phyloP scores from a whole-genome alignment of 1,284 basidiomycete genomes.

The Golubevia sp. region DNA sequence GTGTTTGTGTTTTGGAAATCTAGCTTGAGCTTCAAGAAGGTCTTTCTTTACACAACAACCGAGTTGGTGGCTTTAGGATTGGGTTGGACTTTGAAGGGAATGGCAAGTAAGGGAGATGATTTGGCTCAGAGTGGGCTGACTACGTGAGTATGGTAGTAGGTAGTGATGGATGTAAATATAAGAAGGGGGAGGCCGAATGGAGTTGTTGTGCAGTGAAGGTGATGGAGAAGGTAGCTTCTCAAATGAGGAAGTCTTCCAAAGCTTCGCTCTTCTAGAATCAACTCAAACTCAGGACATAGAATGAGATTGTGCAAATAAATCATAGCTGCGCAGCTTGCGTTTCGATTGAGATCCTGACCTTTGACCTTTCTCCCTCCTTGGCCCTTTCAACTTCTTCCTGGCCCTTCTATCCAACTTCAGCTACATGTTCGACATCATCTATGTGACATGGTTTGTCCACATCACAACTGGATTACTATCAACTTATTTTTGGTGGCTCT shows the following conservation, averaged over 20 bases:
- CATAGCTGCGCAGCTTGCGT: too few relatives aligned
- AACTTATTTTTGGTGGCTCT: conserved; percentile 53
- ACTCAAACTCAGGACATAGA: too few relatives aligned
- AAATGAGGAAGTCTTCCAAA: too few relatives aligned
- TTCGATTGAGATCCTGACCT: not conserved
- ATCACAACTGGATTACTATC: conserved; percentile 47
- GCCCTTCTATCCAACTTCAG: conserved; percentile 10
- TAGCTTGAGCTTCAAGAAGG: conserved; percentile 15
- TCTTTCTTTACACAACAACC: conserved; percentile 18
- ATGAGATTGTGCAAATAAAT: too few relatives aligned
- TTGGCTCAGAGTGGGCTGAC: conserved; percentile 55
- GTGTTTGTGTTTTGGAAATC: conserved; percentile 24
- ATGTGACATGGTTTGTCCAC: conserved; percentile 62
- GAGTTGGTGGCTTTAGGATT: conserved; percentile 47
- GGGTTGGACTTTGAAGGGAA: conserved; percentile 44
- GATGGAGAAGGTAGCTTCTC: too few relatives aligned
- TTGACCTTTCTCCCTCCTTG: not conserved
- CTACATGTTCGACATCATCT: conserved; percentile 63
- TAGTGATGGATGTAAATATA: not conserved
- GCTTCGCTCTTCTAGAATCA: too few relatives aligned
- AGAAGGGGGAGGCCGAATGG: too few relatives aligned
- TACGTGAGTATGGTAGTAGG: conserved; percentile 23
- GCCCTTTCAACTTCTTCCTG: not conserved
- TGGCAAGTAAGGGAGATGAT: conserved; percentile 56
- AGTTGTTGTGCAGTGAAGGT: too few relatives aligned